phyloP scores from a whole-genome alignment of 768 basidiomycete genomes.

The Lactifluus pinguis region DNA sequence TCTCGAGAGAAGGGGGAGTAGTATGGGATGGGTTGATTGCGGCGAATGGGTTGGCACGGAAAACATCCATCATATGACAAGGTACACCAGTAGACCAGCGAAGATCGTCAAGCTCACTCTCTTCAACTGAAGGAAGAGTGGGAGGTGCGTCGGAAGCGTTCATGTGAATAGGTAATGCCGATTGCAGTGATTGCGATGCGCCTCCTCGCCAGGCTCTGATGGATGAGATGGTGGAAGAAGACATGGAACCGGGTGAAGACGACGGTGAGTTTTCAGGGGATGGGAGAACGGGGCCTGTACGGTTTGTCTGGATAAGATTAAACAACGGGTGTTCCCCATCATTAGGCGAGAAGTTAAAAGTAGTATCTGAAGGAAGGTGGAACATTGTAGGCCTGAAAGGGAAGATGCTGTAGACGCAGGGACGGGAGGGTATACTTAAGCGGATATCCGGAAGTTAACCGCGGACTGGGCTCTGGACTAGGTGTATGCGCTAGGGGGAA shows the following conservation, averaged over 20 bases:
- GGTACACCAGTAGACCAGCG: conserved; percentile 15
- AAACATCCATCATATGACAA: conserved; percentile 18
- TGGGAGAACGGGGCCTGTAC: background rate
- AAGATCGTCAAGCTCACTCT: conserved; percentile 5
- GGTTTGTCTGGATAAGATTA: background rate
- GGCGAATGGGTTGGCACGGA: conserved; percentile 16
- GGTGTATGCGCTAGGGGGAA: background rate
- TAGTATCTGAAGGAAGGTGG: background rate
- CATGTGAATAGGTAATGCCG: background rate
- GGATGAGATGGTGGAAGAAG: conserved; percentile 9
- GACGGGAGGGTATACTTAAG: background rate
- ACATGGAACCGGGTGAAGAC: conserved; percentile 6
- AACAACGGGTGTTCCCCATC: background rate
- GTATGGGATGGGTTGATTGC: background rate
- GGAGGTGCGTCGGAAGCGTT: background rate
- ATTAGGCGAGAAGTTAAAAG: background rate
- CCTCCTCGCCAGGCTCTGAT: background rate
- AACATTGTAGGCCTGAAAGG: conserved; percentile 3
- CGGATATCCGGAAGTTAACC: conserved; percentile 5
- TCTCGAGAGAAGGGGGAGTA: background rate
- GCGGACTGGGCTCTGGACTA: background rate
- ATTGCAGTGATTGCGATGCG: background rate
- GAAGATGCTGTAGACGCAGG: background rate
- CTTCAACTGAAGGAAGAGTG: background rate
- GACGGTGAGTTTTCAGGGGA: background rate